Conservation (phyloP, 2,329 filamentous ascomycete genomes). For the Alternaria sp. region DNA sequence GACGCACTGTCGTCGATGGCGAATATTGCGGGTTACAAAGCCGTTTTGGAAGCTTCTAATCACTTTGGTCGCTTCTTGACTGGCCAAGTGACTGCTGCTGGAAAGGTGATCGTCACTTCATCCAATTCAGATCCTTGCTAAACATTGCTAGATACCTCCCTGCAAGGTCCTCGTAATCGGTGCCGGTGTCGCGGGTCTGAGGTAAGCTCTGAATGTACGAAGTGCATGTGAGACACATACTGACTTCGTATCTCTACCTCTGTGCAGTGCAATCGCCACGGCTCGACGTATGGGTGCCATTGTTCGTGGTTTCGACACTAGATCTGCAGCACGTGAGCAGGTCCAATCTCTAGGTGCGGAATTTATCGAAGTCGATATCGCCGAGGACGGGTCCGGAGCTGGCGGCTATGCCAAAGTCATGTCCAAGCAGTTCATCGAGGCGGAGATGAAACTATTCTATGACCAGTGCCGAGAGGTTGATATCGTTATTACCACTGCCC, state of each 20-base stretch:
- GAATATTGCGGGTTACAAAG: constrained; percentile 93
- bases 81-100: constrained; percentile 87
- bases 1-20: constrained; percentile 92
- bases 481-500: constrained; percentile 90
- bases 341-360: constrained; percentile 90
- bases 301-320: constrained; percentile 89
- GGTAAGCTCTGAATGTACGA: no score
- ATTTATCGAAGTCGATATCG: constrained; percentile 83
- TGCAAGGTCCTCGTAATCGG: constrained; percentile 91
- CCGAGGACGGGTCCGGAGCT: constrained; percentile 83
- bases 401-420: constrained; percentile 93
- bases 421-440: constrained; percentile 91
- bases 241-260: no score
- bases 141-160: constrained; percentile 73
- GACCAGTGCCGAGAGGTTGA: constrained; percentile 88
- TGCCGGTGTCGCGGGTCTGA: constrained; percentile 70
- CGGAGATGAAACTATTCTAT: constrained; percentile 90
- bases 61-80: constrained; percentile 87
- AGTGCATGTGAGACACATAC: no score
- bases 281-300: constrained; percentile 87
- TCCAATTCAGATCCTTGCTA: background rate
- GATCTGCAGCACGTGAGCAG: constrained; percentile 84
- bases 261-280: no score
- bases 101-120: constrained; percentile 50
- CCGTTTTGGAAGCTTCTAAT: constrained; percentile 87